Conservation (phyloP, 371 early-diverging fungal genomes). For the Mortierella sp. region DNA sequence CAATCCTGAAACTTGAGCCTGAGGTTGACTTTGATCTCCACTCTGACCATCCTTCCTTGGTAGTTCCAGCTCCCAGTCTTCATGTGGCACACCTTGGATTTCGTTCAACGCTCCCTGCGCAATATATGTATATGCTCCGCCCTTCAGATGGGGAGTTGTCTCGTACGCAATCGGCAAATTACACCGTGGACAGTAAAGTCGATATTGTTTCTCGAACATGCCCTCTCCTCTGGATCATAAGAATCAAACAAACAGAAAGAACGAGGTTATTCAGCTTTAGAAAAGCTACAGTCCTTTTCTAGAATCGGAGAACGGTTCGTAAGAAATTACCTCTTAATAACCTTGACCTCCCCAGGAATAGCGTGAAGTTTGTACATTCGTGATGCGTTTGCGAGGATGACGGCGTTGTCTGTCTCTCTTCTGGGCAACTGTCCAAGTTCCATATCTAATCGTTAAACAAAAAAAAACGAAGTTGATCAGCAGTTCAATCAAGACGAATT, state of each 20-base stretch:
- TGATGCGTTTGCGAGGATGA: constrained; percentile 69
- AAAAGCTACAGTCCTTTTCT: constrained; percentile 1
- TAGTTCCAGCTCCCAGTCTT: constrained; percentile 46
- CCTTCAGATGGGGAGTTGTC: constrained; percentile 64
- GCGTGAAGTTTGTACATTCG: constrained; percentile 73
- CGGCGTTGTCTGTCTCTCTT: constrained; percentile 72
- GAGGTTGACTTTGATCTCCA: too few species aligned
- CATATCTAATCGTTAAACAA: constrained; percentile 23
- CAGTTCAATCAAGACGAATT: too few species aligned
- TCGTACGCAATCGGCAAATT: constrained; percentile 70
- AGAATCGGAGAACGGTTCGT: not conserved
- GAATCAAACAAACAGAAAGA: not conserved
- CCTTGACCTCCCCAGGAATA: constrained; percentile 57
- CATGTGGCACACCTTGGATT: constrained; percentile 62
- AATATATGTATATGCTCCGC: constrained; percentile 70
- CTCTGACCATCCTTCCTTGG: constrained; percentile 8
- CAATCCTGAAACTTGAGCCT: not conserved
- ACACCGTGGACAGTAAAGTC: constrained; percentile 73
- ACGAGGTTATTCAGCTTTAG: not conserved
- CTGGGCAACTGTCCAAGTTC: constrained; percentile 69
- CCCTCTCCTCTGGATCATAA: constrained; percentile 56
- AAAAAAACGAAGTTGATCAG: not conserved
- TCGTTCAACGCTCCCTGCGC: constrained; percentile 71
- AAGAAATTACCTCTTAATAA: constrained; percentile 60
- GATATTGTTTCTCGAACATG: constrained; percentile 71